A percentile compares a stretch with the other conserved stretches of the same genome.
Evolutionary conservation across 2,329 filamentous ascomycete species (phyloP).

Genomic region (Paramyrothecium roridum): DNA sequence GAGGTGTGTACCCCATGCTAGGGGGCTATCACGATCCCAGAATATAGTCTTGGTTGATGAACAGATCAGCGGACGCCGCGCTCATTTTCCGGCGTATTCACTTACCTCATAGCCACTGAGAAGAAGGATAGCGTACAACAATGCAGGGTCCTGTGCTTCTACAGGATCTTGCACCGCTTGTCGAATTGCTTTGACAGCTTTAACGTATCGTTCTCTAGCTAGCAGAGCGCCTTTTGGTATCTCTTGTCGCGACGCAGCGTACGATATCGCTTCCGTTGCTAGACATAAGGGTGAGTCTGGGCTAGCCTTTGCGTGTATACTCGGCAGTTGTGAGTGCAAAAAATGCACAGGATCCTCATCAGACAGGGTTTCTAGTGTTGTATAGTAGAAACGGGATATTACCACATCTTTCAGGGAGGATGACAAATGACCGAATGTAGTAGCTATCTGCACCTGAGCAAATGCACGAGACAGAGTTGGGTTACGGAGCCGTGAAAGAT

Average conservation of each 20-base stretch:
- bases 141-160: conserved; percentile 2
- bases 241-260: conserved; percentile 4
- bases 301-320: conserved; percentile 1
- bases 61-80: not conserved
- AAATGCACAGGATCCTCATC: conserved; percentile 4
- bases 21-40: not conserved
- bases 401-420: conserved; percentile 3
- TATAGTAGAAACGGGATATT: conserved; percentile 7
- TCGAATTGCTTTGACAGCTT: conserved; percentile 3
- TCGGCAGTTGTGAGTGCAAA: conserved; percentile 5
- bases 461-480: too few species aligned
- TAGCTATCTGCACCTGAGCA: too few species aligned
- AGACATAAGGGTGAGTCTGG: conserved; percentile 6
- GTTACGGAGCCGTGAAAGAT: not conserved
- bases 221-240: not conserved
- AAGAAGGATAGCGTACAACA: conserved; percentile 8
- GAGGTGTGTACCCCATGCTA: conserved; percentile 4
- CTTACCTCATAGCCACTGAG: conserved; percentile 9
- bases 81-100: not conserved
- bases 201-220: conserved; percentile 3
- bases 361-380: conserved; percentile 4
- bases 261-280: conserved; percentile 8
- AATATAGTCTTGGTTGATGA: conserved; percentile 5
- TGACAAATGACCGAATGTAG: not conserved
- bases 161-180: conserved; percentile 4